phyloP scores from a whole-genome alignment of 1,139 yeast species.

The Yamadazyma taylorii region DNA sequence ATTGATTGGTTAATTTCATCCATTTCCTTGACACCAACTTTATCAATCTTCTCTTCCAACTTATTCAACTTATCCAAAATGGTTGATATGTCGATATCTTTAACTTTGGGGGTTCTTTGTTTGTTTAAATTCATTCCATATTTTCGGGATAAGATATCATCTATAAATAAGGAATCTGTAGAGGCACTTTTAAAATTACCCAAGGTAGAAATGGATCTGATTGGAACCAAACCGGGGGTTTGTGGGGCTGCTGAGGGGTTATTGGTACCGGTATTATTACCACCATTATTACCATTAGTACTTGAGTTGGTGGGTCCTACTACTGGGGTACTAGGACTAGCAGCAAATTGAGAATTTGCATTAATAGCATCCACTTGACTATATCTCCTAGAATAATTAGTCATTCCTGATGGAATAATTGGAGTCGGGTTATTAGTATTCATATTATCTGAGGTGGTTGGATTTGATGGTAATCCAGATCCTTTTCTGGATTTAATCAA shows the following conservation, averaged over 20 bases:
- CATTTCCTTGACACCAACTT: constrained; percentile 7
- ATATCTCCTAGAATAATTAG: constrained; percentile 13
- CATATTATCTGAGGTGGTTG: not conserved
- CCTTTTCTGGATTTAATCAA: constrained; percentile 24
- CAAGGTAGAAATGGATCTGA: constrained; percentile 33
- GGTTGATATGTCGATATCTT: constrained; percentile 13
- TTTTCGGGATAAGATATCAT: constrained; percentile 27
- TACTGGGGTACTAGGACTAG: constrained; percentile 5
- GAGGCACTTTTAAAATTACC: constrained; percentile 35
- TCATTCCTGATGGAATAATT: constrained; percentile 7
- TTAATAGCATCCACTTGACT: constrained; percentile 18
- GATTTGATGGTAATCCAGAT: constrained; percentile 13
- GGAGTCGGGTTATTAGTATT: constrained; percentile 2
- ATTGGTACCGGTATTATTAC: constrained; percentile 8
- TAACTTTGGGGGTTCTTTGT: constrained; percentile 13
- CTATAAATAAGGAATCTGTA: constrained; percentile 36
- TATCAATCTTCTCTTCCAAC: constrained; percentile 15
- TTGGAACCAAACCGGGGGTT: constrained; percentile 16
- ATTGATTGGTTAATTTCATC: constrained; percentile 12
- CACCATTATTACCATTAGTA: constrained; percentile 3
- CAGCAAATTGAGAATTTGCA: constrained; percentile 17
- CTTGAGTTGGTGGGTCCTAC: not conserved
- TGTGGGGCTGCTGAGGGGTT: constrained; percentile 4
- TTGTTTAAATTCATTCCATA: constrained; percentile 21
- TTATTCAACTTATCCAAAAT: constrained; percentile 13